Base-by-base conservation (phyloP, 2,329 filamentous ascomycete genomes). In the Acarospora socialis region DNA sequence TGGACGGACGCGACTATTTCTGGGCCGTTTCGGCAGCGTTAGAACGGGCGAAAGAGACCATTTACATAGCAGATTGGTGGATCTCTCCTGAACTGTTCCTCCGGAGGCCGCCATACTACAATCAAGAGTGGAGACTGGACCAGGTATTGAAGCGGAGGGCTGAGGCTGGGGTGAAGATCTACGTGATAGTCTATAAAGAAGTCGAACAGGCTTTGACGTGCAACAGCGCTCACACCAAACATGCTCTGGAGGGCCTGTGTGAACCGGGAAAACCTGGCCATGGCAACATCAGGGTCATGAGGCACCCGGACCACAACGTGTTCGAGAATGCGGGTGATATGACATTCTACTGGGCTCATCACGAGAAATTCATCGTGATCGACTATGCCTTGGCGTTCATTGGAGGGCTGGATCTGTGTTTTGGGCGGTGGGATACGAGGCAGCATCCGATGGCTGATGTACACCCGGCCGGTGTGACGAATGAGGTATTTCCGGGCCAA, bases 51-150 rank as follows among this genome's bases (percentile, higher is more conserved):
- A 80, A 80, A 48, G 87, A 95, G 57, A 78, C 79, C 27, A 94
- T 98, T 45, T 98, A 95, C 55, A 92, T 98, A 43, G 79, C 68
- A 37, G 90, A 95, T 50, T 98, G 87, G 90, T 95, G 90, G 90
- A 62, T 95, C 9, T 92, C 81, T 3, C 90, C 39, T 46, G 40
- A 52, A 30, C 43, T 52, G 16, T 92, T 87, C 56, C 56, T 98
- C 40, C 74, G 90, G 21, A 70, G 90, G 13, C 86, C 90, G 1
- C 81, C 90, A 0, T 77, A 78, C 43, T 68, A 68, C 49, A 79
- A 84, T 43, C 81, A 92, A 51, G 71, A 93, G 56, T 94, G 77
- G 71, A 70, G 87, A 7, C 58, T 98, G 12, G 90, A 98, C 54
- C 73, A 81, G 39, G 61, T 92, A 8, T 60, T 98, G 36, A 95